Evolutionary conservation across 2,329 filamentous ascomycete species (phyloP).

Genomic region (Pseudogymnoascus pannorum): DNA sequence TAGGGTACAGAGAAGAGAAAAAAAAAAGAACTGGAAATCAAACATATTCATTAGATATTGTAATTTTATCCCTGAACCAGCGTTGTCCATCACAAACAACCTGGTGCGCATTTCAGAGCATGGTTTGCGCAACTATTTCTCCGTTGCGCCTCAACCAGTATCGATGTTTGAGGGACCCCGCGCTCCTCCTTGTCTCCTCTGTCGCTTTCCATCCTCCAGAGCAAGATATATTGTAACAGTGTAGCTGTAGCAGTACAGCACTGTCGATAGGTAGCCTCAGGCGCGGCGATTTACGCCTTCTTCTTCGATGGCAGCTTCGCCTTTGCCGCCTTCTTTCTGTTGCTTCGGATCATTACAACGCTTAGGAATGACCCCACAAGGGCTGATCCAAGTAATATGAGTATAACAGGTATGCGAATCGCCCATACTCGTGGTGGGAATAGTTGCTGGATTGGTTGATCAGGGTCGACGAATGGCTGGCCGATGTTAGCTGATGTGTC

Average conservation of each 20-base stretch:
- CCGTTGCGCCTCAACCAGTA: background rate
- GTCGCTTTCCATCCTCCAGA: background rate
- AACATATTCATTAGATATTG: constrained; percentile 8
- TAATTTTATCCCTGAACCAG: constrained; percentile 6
- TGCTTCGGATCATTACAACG: constrained; percentile 98
- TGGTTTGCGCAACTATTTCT: background rate
- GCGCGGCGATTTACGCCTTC: constrained; percentile 53
- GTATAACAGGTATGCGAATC: constrained; percentile 94
- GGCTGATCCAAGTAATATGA: constrained; percentile 83
- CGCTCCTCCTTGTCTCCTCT: background rate
- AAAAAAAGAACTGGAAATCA: background rate
- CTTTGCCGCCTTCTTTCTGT: constrained; percentile 95
- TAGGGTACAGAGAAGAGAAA: background rate
- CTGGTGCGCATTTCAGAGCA: background rate
- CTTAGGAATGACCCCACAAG: constrained; percentile 94
- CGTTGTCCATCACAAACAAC: background rate
- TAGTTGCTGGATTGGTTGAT: constrained; percentile 86
- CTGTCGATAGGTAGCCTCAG: background rate
- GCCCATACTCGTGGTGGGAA: constrained; percentile 98
- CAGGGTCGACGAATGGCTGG: constrained; percentile 93
- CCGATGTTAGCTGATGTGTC: constrained; percentile 13
- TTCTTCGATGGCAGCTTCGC: constrained; percentile 78
- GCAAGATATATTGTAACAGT: background rate
- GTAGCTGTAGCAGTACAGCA: background rate
- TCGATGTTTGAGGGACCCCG: background rate